Conservation (phyloP, 495 filamentous ascomycete genomes). For the Bathelium albidoporum region DNA sequence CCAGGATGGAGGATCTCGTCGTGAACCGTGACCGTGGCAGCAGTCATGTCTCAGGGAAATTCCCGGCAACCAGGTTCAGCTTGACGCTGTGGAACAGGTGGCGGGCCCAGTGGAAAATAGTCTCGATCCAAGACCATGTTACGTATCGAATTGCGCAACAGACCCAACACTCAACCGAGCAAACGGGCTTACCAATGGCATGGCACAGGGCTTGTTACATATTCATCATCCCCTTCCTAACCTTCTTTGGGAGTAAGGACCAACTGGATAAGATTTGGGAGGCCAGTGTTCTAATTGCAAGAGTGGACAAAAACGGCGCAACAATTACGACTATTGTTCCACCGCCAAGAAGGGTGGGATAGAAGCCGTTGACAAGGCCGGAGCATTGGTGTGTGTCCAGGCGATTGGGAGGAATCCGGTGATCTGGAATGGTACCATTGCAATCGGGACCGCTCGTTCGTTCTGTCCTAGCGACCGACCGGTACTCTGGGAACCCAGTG, state of each 20-base stretch:
- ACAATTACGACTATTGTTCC: not conserved
- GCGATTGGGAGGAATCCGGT: not conserved
- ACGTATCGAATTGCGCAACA: not conserved
- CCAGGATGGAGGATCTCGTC: not conserved
- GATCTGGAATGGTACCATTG: not conserved
- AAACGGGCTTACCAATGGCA: not conserved
- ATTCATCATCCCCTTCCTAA: not conserved
- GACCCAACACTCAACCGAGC: not conserved
- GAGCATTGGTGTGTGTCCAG: not conserved
- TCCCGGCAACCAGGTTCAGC: conserved; percentile 1
- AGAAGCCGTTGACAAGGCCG: not conserved
- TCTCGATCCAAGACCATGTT: not conserved
- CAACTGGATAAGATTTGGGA: not conserved
- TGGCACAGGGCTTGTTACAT: not conserved
- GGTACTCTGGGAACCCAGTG: not conserved
- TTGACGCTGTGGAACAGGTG: conserved; percentile 1
- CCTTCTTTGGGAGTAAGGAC: not conserved
- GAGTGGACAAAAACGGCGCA: not conserved
- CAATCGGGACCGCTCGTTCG: not conserved
- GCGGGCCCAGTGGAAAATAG: not conserved
- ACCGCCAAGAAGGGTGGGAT: not conserved
- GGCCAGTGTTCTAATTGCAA: not conserved
- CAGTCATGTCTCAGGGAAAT: conserved; percentile 1
- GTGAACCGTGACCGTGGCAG: not conserved
- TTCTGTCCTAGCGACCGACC: not conserved